These are phyloP conservation scores for Penicillium sp. DNA, from an alignment of 2,329 filamentous ascomycete species.

Conservation along the genomic window DNA sequence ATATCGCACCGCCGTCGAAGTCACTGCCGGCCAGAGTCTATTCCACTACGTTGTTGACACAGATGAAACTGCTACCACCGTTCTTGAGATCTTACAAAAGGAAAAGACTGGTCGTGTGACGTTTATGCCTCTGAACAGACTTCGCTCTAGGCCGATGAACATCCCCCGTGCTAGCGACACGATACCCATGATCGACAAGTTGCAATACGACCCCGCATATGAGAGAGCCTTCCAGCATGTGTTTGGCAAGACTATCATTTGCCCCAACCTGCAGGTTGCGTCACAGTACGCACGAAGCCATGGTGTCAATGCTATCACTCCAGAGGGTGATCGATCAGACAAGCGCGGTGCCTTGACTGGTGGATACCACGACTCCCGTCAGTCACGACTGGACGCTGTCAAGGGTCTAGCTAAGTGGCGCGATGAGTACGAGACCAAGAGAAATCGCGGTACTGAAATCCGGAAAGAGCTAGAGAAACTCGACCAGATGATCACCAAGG, in stretches of 20 bases:
- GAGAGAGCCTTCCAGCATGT: conserved; percentile 87
- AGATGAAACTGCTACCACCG: conserved; percentile 71
- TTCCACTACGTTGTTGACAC: conserved; percentile 96
- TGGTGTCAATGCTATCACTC: conserved; percentile 83
- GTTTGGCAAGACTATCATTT: conserved; percentile 90
- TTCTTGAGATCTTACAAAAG: conserved; percentile 70
- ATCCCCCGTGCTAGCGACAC: conserved; percentile 81
- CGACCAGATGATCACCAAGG: conserved; percentile 79
- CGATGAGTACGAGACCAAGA: conserved; percentile 61
- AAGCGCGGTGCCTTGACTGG: conserved; percentile 92
- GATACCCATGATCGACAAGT: conserved; percentile 74
- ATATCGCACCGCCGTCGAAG: conserved; percentile 82
- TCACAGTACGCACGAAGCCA: conserved; percentile 87
- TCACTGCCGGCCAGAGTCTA: conserved; percentile 80
- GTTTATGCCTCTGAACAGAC: conserved; percentile 82
- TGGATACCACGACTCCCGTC: conserved; percentile 79
- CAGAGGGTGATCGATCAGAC: conserved; percentile 87
- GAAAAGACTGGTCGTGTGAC: conserved; percentile 79
- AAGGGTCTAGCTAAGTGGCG: conserved; percentile 66
- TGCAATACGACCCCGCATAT: conserved; percentile 66
- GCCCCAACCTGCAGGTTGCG: conserved; percentile 77
- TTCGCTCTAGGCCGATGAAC: conserved; percentile 62
- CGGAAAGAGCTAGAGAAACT: conserved; percentile 63
- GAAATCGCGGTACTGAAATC: conserved; percentile 57
- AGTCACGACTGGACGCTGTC: conserved; percentile 78